Conservation (phyloP, 2,329 filamentous ascomycete genomes). For the Pochonia chlamydosporia region DNA sequence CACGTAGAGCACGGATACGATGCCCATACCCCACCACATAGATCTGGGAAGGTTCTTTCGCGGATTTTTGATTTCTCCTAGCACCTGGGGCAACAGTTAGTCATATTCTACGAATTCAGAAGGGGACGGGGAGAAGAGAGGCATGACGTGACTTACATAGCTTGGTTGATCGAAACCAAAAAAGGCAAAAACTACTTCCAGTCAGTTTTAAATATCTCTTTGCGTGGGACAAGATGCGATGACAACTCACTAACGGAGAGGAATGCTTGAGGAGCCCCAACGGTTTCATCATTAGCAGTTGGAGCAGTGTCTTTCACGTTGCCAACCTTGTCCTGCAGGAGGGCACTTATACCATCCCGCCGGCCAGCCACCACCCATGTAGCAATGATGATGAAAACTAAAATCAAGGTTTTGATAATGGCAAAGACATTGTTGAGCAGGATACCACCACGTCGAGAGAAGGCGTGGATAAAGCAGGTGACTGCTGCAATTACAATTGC, state of each 20-base stretch:
- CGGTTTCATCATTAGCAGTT: constrained; percentile 19
- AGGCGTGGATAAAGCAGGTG: constrained; percentile 41
- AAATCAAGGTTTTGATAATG: constrained; percentile 40
- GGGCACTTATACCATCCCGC: constrained; percentile 9
- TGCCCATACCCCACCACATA: constrained; percentile 23
- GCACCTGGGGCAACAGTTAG: background rate
- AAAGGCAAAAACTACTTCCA: constrained; percentile 25
- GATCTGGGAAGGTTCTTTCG: constrained; percentile 26
- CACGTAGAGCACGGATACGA: constrained; percentile 27
- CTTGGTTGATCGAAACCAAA: constrained; percentile 33
- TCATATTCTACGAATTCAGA: too few relatives aligned
- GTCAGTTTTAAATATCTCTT: background rate
- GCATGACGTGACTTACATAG: constrained; percentile 17
- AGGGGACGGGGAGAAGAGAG: background rate
- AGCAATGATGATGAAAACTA: constrained; percentile 35
- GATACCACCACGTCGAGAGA: constrained; percentile 44
- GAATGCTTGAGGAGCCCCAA: constrained; percentile 28
- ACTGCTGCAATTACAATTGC: constrained; percentile 37
- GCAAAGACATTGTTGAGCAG: constrained; percentile 45
- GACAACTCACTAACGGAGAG: constrained; percentile 28
- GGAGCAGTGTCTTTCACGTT: constrained; percentile 22
- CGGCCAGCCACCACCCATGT: constrained; percentile 25
- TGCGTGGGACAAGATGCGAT: background rate
- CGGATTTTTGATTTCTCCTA: constrained; percentile 26
- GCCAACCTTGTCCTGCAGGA: constrained; percentile 18